A percentile compares a stretch with the other conserved stretches of the same genome.
These are phyloP conservation scores for Aspergillus sp. DNA, from an alignment of 2,329 filamentous ascomycete genomes.

Conservation along the genomic window DNA sequence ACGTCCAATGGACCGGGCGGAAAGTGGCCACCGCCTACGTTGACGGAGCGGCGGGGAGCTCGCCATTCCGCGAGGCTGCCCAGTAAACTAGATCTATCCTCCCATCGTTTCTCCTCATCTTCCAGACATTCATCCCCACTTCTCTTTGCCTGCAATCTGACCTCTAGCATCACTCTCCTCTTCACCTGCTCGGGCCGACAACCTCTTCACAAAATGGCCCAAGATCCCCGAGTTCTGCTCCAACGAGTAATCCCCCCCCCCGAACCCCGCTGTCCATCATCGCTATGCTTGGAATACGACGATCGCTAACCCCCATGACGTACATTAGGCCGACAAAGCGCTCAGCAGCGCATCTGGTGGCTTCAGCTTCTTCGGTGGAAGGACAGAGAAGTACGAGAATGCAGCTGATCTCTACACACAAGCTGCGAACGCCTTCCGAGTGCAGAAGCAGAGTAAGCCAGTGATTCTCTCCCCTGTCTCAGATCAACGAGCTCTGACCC, in stretches of 20 bases:
- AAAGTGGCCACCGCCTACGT: constrained; percentile 25
- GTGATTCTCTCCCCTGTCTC: constrained; percentile 25
- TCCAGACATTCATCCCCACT: background rate
- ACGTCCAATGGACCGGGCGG: constrained; percentile 8
- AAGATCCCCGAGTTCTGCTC: constrained; percentile 75
- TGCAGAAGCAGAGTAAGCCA: constrained; percentile 74
- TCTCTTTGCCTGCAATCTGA: background rate
- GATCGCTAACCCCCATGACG: constrained; percentile 33
- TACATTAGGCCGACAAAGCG: constrained; percentile 78
- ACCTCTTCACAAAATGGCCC: constrained; percentile 61
- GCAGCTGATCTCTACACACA: constrained; percentile 85
- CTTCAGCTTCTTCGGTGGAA: constrained; percentile 86
- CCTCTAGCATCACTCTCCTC: constrained; percentile 5
- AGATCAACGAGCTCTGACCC: background rate
- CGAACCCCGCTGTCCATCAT: constrained; percentile 13
- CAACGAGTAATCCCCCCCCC: constrained; percentile 63
- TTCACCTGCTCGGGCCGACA: constrained; percentile 3
- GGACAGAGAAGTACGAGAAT: constrained; percentile 84
- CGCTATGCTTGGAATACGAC: constrained; percentile 23
- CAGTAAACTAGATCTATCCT: background rate
- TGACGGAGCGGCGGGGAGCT: constrained; percentile 13
- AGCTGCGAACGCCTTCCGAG: constrained; percentile 87
- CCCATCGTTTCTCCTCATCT: constrained; percentile 7
- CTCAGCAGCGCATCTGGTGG: constrained; percentile 72
- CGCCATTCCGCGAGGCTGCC: background rate